Evolutionary conservation across 768 basidiomycete species (phyloP).

Genomic region (Suillus discolor): DNA sequence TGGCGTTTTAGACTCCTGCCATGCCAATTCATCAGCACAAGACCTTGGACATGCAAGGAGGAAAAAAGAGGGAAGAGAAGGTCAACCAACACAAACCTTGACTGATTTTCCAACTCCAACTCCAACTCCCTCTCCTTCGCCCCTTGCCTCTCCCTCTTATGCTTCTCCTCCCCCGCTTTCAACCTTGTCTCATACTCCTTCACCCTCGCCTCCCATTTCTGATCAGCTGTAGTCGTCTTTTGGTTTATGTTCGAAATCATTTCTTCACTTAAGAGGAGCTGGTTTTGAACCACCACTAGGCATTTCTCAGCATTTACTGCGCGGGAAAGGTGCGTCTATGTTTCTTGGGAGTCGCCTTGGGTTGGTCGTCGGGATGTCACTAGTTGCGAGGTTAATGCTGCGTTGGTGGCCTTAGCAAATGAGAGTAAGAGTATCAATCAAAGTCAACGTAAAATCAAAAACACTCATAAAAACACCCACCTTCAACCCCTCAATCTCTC

Average conservation of each 20-base stretch:
- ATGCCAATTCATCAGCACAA: constrained; percentile 7
- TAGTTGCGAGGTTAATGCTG: constrained; percentile 75
- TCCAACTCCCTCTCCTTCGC: constrained; percentile 83
- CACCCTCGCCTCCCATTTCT: constrained; percentile 94
- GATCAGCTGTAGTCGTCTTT: constrained; percentile 72
- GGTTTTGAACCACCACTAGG: constrained; percentile 83
- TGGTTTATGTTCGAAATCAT: constrained; percentile 74
- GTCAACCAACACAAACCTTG: constrained; percentile 52
- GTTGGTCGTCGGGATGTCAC: constrained; percentile 59
- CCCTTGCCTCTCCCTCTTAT: constrained; percentile 93
- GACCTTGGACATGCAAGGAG: constrained; percentile 1
- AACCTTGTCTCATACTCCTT: constrained; percentile 86
- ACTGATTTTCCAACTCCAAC: constrained; percentile 66
- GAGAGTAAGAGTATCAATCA: not conserved
- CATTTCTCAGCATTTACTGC: constrained; percentile 86
- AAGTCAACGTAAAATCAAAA: constrained; percentile 3
- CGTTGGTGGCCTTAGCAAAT: constrained; percentile 59
- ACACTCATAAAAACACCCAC: constrained; percentile 39
- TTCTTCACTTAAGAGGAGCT: constrained; percentile 82
- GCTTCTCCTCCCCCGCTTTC: constrained; percentile 84
- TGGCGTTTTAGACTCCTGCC: constrained; percentile 77
- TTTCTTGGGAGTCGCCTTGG: constrained; percentile 64
- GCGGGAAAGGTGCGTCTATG: constrained; percentile 69
- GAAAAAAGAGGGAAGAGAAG: not conserved
- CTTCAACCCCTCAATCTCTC: constrained; percentile 88